Percentiles rank a stretch among this genome's conserved stretches.
These are phyloP conservation scores for Aspergillus glaucus DNA, from an alignment of 2,329 filamentous ascomycete genomes.

Conservation along the genomic window DNA sequence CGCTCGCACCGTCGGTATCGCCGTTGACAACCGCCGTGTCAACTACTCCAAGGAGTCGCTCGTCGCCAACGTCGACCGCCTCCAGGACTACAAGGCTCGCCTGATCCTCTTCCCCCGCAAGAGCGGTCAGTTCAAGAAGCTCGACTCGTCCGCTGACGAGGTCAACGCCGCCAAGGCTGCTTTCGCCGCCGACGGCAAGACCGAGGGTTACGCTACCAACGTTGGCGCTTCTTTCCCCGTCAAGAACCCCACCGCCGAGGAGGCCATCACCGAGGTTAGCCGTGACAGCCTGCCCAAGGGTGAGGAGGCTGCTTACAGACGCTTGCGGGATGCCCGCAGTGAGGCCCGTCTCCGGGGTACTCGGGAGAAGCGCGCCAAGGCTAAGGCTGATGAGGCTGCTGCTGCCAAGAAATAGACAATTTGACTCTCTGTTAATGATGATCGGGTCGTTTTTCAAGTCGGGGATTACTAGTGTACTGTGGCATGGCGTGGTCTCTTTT, in stretches of 20 bases:
- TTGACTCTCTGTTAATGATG: slow-evolving; percentile 36
- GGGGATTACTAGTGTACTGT: slow-evolving; percentile 29
- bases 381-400: slow-evolving; percentile 64
- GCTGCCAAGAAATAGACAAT: slow-evolving; percentile 46
- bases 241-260: slow-evolving; percentile 51
- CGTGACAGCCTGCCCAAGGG: slow-evolving; percentile 73
- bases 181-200: slow-evolving; percentile 42
- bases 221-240: slow-evolving; percentile 64
- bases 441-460: slow-evolving; percentile 33
- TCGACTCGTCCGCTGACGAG: slow-evolving; percentile 77
- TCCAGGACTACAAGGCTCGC: slow-evolving; percentile 94
- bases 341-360: slow-evolving; percentile 75
- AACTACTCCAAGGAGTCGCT: slow-evolving; percentile 97
- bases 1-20: slow-evolving; percentile 92
- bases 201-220: slow-evolving; percentile 48
- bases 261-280: slow-evolving; percentile 67
- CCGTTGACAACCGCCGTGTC: slow-evolving; percentile 91
- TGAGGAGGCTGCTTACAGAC: slow-evolving; percentile 81
- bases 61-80: slow-evolving; percentile 88
- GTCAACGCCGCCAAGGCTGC: slow-evolving; percentile 64
- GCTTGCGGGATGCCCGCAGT: slow-evolving; percentile 75
- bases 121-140: slow-evolving; percentile 87
- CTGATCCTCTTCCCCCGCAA: slow-evolving; percentile 97
- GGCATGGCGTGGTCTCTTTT: slow-evolving; percentile 33
- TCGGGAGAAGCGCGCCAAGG: slow-evolving; percentile 88